Base-by-base conservation (phyloP, 2,329 filamentous ascomycete genomes). In the Calonectria pseudoreteaudii region DNA sequence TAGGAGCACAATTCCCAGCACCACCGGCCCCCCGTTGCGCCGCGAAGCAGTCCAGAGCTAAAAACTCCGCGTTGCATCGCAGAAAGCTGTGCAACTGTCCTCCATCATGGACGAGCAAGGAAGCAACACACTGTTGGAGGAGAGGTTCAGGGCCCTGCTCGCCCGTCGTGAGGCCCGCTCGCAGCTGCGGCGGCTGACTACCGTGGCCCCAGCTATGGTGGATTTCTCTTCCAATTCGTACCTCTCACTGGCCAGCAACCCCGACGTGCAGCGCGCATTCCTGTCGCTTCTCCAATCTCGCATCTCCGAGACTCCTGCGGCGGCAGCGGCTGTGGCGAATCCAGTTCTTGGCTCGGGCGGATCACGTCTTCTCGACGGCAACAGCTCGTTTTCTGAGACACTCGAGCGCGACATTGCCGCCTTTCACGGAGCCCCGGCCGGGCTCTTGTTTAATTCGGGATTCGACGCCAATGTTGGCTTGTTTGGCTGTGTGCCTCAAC, bases 221-320 rank as follows among this genome's bases (percentile, higher is more conserved):
- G 95, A 97, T 84, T 94, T 97, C 80, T 93, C 93, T 28, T 96
- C 94, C 80, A 93, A 95, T 82, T 91, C 91, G 70, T 94, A 97
- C 81, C 94, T 98, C 72, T 95, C 95, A 64, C 93, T 96, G 8
- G 92, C 94, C 0, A 82, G 81, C 3, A 82, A 85, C 41, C 80
- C 83, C 0, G 82, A 81, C 18, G 69, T 91, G 10, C 93, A 94
- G 84, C 89, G 92, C 80, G 92, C 91, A 10, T 96, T 92, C 81
- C 87, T 96, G 23, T 71, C 75, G 3, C 78, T 82, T 0, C 75
- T 88, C 14, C 78, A 83, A 28, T 74, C 73, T 3, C 69, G 78
- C 20, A 66, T 69, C 53, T 70, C 68, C 38, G 41, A 34, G 18
- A 36, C 56, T 38, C 74, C 71, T 30, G 74, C 66, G 52, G 66